phyloP scores from a whole-genome alignment of 2,329 filamentous ascomycete species.

The Phoma sp. region DNA sequence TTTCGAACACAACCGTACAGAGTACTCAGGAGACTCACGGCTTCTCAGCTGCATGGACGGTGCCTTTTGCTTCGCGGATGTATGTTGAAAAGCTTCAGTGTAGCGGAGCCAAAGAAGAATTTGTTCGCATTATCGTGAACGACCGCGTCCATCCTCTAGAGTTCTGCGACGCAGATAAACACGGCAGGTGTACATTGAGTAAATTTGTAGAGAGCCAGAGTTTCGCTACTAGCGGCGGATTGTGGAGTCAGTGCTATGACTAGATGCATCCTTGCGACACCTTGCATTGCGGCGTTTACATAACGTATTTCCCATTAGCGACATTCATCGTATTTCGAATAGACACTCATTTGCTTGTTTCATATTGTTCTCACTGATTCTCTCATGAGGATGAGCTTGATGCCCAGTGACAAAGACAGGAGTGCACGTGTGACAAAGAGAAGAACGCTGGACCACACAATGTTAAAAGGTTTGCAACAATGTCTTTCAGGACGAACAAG shows the following conservation, averaged over 20 bases:
- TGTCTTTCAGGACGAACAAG: no score
- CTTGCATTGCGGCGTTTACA: neutral
- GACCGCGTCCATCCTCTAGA: constrained; percentile 77
- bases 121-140: constrained; percentile 82
- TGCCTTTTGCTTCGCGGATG: constrained; percentile 80
- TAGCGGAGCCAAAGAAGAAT: constrained; percentile 63
- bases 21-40: constrained; percentile 64
- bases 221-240: constrained; percentile 74
- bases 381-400: no score
- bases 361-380: neutral
- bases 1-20: constrained; percentile 54
- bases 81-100: constrained; percentile 91
- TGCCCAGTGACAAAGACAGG: no score
- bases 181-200: constrained; percentile 72
- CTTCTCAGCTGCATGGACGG: constrained; percentile 77
- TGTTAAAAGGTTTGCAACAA: no score
- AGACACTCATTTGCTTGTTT: neutral
- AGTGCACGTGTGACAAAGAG: no score
- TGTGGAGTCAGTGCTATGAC: constrained; percentile 69
- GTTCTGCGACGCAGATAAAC: constrained; percentile 71
- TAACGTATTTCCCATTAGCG: neutral
- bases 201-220: constrained; percentile 75
- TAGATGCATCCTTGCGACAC: constrained; percentile 1
- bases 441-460: no score
- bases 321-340: neutral